Base-by-base conservation (phyloP, 2,329 filamentous ascomycete genomes). In the Teratosphaeria gauchensis region DNA sequence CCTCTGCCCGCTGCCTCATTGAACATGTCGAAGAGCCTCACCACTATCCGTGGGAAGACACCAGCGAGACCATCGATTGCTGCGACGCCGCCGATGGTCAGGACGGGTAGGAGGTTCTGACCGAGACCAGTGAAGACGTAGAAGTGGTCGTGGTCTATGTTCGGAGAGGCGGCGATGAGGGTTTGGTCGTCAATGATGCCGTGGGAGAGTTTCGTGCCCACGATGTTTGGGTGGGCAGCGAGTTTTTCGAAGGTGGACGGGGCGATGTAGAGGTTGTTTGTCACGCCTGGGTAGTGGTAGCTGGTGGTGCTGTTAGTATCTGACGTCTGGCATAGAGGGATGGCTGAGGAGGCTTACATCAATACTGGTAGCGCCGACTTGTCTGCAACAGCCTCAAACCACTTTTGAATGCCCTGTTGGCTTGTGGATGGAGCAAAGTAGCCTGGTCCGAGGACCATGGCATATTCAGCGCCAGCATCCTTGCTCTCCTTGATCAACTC, bases 151-250 rank as follows among this genome's bases (percentile, higher is more conserved):
- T 82, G 78, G 70, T 86, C 81, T 67, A 87, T 84, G 54, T 75
- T 69, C 0, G 84, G 84, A 64, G 79, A 81, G 3, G 79, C 76
- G 3, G 82, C 82, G 59, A 87, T 80, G 69, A 86, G 81, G 4
- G 80, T 77, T 68, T 86, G 84, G 64, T 81, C 77, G n/a, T 83
- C 85, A 53, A 87, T 78, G 68, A 86, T 83, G 55, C 83, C 84
- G 69, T 88, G 85, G 0, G 84, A 87, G 64, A 88, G 80, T 73
- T 88, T 88, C 73, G 82, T 85, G 55, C 85, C 85, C 3, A 87
- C 84, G 59, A 87, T 86, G 67, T 87, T 87, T 32, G 82, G 78
- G 68, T 87, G 84, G 57, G 78, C 74, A 6, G 85, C 77, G 30
- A 88, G 81, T 64, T 74, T 73, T 65, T 76, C 82, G 66, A 83